Evolutionary conservation across 2,329 filamentous ascomycete genomes (phyloP).

Genomic region (Ophiostoma perfectum): DNA sequence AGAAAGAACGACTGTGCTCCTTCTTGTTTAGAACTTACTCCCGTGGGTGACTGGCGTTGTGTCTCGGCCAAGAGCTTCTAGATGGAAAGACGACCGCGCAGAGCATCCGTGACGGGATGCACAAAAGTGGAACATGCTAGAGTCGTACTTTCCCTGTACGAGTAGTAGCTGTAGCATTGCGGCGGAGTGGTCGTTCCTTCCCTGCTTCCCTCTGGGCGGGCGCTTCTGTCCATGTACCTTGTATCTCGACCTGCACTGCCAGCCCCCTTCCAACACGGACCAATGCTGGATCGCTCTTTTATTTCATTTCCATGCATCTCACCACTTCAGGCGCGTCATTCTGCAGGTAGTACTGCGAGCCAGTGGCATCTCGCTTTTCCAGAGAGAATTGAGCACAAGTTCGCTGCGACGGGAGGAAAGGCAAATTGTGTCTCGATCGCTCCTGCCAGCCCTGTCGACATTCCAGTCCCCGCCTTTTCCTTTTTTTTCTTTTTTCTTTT

Average conservation of each 20-base stretch:
- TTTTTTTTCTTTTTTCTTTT: neutral
- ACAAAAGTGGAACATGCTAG: neutral
- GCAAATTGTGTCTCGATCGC: neutral
- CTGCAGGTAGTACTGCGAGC: neutral
- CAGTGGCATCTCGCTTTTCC: neutral
- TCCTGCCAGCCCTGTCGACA: neutral
- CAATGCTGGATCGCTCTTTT: neutral
- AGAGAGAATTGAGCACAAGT: neutral
- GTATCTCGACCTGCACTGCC: neutral
- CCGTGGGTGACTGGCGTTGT: neutral
- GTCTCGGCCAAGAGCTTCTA: neutral
- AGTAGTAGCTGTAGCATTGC: neutral
- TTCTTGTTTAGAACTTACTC: neutral
- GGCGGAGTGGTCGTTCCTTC: slow-evolving; percentile 1
- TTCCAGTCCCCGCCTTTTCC: slow-evolving; percentile 4
- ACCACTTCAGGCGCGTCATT: neutral
- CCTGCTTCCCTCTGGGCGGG: neutral
- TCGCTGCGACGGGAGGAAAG: no score
- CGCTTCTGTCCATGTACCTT: neutral
- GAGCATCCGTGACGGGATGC: neutral
- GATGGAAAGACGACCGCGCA: neutral
- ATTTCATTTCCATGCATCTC: no score
- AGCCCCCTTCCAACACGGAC: neutral
- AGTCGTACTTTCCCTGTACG: neutral
- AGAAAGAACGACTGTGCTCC: neutral